Evolutionary conservation across 352 stramenopile species (phyloP).

Genomic region (Phytophthora sojae): DNA sequence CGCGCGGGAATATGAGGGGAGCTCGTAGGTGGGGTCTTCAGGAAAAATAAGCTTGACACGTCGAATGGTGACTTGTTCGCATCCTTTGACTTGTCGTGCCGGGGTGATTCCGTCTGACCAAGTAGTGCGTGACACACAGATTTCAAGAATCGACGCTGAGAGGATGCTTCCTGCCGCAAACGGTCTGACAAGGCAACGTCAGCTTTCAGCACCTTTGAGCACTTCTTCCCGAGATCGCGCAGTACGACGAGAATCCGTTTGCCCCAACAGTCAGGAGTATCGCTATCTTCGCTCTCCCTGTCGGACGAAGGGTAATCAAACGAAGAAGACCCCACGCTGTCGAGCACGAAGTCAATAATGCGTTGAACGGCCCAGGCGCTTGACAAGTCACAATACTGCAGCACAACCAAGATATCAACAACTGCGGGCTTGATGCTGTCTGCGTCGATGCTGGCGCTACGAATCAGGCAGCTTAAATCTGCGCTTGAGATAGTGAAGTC

Average conservation of each 20-base stretch:
- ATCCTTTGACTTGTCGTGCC: background rate
- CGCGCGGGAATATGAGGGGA: background rate
- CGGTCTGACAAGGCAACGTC: conserved; percentile 41
- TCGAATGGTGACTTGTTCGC: background rate
- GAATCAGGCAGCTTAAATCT: conserved; percentile 41
- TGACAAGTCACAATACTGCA: conserved; percentile 42
- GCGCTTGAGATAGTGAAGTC: conserved; percentile 33
- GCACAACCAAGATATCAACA: conserved; percentile 28
- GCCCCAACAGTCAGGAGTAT: conserved; percentile 10
- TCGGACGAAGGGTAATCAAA: conserved; percentile 6
- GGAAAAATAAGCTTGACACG: conserved; percentile 31
- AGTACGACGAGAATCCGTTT: conserved; percentile 26
- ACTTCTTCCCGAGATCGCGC: conserved; percentile 44
- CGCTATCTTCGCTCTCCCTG: background rate
- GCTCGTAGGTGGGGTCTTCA: conserved; percentile 3
- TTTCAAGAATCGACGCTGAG: conserved; percentile 13
- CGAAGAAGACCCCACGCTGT: conserved; percentile 15
- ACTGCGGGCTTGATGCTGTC: conserved; percentile 14
- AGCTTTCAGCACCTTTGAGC: conserved; percentile 33
- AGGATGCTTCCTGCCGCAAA: conserved; percentile 22
- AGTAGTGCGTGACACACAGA: conserved; percentile 24
- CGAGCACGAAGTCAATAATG: conserved; percentile 42
- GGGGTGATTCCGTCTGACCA: conserved; percentile 3
- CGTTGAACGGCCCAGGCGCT: conserved; percentile 45
- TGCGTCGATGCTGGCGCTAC: conserved; percentile 7